phyloP scores from a whole-genome alignment of 1,139 yeast species.

The Meyerozyma sp. region DNA sequence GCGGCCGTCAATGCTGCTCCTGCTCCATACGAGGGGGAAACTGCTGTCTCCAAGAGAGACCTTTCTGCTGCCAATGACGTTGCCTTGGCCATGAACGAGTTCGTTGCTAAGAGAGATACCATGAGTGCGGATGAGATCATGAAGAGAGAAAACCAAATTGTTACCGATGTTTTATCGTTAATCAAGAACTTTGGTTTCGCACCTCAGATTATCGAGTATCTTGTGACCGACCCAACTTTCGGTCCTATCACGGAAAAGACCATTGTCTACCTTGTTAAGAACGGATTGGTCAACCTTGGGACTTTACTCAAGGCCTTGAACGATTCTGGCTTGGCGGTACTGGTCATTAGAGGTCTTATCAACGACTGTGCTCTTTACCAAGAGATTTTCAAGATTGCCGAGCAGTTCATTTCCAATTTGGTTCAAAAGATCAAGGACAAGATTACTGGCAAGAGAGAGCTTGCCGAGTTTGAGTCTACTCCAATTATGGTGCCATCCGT shows the following conservation, averaged over 20 bases:
- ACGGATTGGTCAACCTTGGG: constrained; percentile 28
- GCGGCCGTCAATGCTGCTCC: constrained; percentile 34
- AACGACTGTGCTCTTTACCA: constrained; percentile 38
- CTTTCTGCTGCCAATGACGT: constrained; percentile 21
- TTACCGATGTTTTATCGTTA: constrained; percentile 38
- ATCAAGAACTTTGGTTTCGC: constrained; percentile 37
- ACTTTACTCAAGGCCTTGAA: constrained; percentile 39
- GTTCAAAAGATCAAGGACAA: constrained; percentile 20
- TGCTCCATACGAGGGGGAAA: constrained; percentile 11
- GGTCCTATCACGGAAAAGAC: constrained; percentile 25
- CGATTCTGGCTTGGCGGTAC: constrained; percentile 40
- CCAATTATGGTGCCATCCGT: constrained; percentile 3
- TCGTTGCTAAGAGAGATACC: constrained; percentile 25
- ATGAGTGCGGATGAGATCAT: constrained; percentile 21
- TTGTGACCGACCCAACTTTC: constrained; percentile 30
- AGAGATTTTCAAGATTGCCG: constrained; percentile 34
- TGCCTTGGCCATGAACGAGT: constrained; percentile 24
- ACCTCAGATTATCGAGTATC: constrained; percentile 28
- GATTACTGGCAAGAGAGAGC: constrained; percentile 17
- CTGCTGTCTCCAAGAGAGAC: constrained; percentile 28
- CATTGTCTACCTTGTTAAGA: constrained; percentile 26
- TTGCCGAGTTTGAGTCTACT: constrained; percentile 6
- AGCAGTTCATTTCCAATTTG: constrained; percentile 26
- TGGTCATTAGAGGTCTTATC: constrained; percentile 33
- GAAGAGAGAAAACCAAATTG: constrained; percentile 38